Base-by-base conservation (phyloP, 148 eudicot species). In the Selenicereus undatus region DNA sequence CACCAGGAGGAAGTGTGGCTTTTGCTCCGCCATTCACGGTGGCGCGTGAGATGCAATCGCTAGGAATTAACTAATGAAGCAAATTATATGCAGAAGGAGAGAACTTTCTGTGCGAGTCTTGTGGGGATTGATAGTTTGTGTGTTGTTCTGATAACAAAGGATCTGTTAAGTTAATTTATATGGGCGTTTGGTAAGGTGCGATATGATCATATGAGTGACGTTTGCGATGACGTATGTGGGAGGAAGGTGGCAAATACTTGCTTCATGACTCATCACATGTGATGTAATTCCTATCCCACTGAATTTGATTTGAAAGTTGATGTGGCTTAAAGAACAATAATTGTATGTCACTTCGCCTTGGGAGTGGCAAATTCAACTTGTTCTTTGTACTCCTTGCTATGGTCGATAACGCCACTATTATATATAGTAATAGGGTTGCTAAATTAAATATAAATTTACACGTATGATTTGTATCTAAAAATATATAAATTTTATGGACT, bases 1-100 rank as follows among this genome's bases (percentile, higher is more conserved):
- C 2, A 89, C 85, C 22, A 92, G 48, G n/a, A 92, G 88, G 35
- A 92, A 79, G 76, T 86, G 91, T 4, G 82, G 82, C 43, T 78
- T 76, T 71, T 83, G 85, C 12, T 74, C 70, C 71, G 82, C 81
- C 84, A 83, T 81, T 0, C 2, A 65, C 5, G 60, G 56, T 48
- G 70, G 84, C 52, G 56, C 16, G 56, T 50, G 45, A 13, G 26
- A 14, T 16, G 29, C 60, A 13, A 56, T 56, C 17, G n/a, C 62
- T 56, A 56, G 62, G 50, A 45, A 2, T 32, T 10, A 4, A 48
- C 0, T 11, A 48, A 5, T 1, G 62, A 56, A 5, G 22, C 8
- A 18, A 56, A 18, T 13, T 21, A 56, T 17, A 18, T 56, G 3
- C 22, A 1, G 74, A 32, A 43, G 29, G n/a, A 22, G 8, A 4